Base-by-base conservation (phyloP, 495 filamentous ascomycete genomes). In the Aspergillus cavernicola region DNA sequence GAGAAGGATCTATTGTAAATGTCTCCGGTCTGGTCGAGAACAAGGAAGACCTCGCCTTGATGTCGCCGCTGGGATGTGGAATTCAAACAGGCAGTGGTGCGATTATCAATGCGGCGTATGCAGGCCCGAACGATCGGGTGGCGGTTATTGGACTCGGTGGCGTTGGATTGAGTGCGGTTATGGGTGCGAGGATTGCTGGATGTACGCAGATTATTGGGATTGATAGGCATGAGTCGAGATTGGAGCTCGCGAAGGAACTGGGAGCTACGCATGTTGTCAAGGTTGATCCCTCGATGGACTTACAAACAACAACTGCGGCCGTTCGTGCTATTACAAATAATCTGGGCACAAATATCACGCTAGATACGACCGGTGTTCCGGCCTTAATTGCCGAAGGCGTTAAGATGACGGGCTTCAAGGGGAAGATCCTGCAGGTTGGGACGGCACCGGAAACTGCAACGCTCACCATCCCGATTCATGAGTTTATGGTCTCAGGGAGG, bases 11-110 rank as follows among this genome's bases (percentile, higher is more conserved):
- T 4, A 52, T 66, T 1, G 61, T 75, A 18, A 66, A 61, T 38
- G 69, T 71, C 0, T 16, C 57, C 0, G 18, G 32, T 2, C 12
- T 55, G 32, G 49, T 62, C 8, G n/a, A 58, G 8, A 56, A 12
- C 0, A 50, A 38, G 0, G 64, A 68, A 0, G 64, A 75, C n/a
- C 52, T 77, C 23, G n/a, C n/a, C n/a, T 29, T 75, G 1, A 60
- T 66, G 13, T 60, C 73, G 8, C 68, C 72, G 24, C 52, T 77
- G 11, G 70, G 72, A 1, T 75, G 72, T 55, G 73, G 71, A 1
- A 63, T 75, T 54, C 72, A 75, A 55, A 75, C 73, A 6, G 73
- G 71, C 1, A 60, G 53, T 2, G 70, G 69, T 9, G 64, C 68
- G 0, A 62, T 76, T 31, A 43, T 73, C 10, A 68, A 75, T 54